Evolutionary conservation across 2,329 filamentous ascomycete species (phyloP).

Genomic region (Neofusicoccum sp.): DNA sequence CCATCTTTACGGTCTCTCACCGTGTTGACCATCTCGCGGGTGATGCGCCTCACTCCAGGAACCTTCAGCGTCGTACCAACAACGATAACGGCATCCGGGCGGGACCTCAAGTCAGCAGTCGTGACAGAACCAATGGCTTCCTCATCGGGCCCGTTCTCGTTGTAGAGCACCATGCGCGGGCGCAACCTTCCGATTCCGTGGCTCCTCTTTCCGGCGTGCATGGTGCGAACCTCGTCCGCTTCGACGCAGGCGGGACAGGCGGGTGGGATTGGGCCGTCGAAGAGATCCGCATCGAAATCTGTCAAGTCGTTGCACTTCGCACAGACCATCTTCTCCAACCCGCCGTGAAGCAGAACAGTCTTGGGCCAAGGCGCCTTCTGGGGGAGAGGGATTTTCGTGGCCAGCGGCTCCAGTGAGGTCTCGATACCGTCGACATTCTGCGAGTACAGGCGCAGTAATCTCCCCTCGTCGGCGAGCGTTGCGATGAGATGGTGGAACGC

Average conservation of each 20-base stretch:
- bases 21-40: conserved; percentile 84
- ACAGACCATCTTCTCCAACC: conserved; percentile 93
- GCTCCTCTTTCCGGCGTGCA: conserved; percentile 78
- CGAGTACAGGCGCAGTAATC: conserved; percentile 85
- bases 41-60: conserved; percentile 83
- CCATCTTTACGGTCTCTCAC: conserved; percentile 81
- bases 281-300: conserved; percentile 74
- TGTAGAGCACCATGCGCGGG: conserved; percentile 94
- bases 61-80: conserved; percentile 96
- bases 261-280: conserved; percentile 80
- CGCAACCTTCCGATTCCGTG: conserved; percentile 88
- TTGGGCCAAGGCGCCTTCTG: conserved; percentile 88
- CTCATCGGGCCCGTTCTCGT: conserved; percentile 94
- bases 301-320: conserved; percentile 81
- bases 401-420: conserved; percentile 74
- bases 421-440: conserved; percentile 98
- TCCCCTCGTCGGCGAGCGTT: conserved; percentile 80
- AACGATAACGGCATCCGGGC: conserved; percentile 89
- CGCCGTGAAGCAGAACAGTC: conserved; percentile 90
- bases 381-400: conserved; percentile 77
- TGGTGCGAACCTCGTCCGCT: conserved; percentile 72
- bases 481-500: conserved; percentile 92
- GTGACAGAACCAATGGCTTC: conserved; percentile 94
- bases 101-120: conserved; percentile 75
- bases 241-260: conserved; percentile 72